Base-by-base conservation (phyloP, 169 alveolate genomes). In the Cryptosporidium viatorum region DNA sequence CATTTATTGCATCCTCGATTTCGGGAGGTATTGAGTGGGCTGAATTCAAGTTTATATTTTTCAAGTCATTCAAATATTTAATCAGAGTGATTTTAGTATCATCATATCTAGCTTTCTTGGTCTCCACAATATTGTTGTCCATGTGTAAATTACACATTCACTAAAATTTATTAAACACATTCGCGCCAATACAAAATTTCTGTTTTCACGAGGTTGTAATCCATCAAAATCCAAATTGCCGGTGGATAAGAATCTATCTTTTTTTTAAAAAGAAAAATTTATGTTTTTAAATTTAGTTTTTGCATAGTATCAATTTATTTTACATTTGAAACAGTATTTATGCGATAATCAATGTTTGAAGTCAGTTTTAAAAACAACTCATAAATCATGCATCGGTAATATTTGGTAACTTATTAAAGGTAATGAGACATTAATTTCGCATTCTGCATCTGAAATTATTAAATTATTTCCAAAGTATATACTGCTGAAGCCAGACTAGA, bases 1-100 rank as follows among this genome's bases (percentile, higher is more conserved):
- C 26, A 33, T 43, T 48, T 35, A 71, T 39, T 43, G 39, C 60
- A 71, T 71, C 85, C 45, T 71, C 85, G 7, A 71, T 43, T 18
- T 71, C 85, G 6, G 85, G 85, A 50, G 85, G 67, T 50, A 71
- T 7, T 50, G 85, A 43, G 23, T 45, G 60, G 3, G 69, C 0
- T 18, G 85, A 71, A 71, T 71, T 50, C 48, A 71, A 71, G 67
- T 50, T 35, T 26, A 6, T 2, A 31, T 12, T 43, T 39, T 71
- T 71, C 23, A 71, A 43, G 10, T n/a, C 33, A 29, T 50, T 21
- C 41, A 71, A 71, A 21, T 71, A 71, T 6, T 71, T 67, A 8
- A 29, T 48, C 21, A 71, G 37, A 29, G 68, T 37, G 35, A 26
- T 55, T 23, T 55, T n/a, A 23, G 29, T 26, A 37, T 21, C 67